Evolutionary conservation across 2,329 filamentous ascomycete species (phyloP).

Genomic region (Grosmannia serpens): DNA sequence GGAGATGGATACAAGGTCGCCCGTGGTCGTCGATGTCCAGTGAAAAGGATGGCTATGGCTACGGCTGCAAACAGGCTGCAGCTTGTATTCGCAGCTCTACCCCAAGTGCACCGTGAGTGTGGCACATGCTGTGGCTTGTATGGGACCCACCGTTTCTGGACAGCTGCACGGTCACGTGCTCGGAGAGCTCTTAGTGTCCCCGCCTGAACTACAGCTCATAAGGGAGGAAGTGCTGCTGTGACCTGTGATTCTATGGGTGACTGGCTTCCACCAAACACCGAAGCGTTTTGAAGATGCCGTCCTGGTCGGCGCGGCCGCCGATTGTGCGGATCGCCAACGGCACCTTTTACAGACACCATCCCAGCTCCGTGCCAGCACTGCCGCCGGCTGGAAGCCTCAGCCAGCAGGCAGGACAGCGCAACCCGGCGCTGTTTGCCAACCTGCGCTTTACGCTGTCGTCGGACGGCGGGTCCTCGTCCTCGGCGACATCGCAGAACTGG

Average conservation of each 20-base stretch:
- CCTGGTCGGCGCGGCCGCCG: conserved; percentile 31
- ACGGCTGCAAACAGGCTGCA: conserved; percentile 8
- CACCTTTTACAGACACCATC: conserved; percentile 73
- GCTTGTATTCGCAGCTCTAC: conserved; percentile 11
- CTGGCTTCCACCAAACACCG: too few relatives aligned
- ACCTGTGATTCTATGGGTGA: too few relatives aligned
- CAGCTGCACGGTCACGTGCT: neutral
- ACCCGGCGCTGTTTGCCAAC: conserved; percentile 62
- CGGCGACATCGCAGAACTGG: conserved; percentile 50
- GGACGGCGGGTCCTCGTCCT: conserved; percentile 24
- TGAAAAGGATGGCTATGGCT: neutral
- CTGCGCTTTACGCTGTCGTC: conserved; percentile 59
- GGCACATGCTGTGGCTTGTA: neutral
- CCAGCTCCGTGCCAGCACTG: conserved; percentile 22
- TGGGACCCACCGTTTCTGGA: neutral
- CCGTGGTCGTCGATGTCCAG: neutral
- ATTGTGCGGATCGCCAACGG: conserved; percentile 64
- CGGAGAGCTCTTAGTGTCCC: neutral
- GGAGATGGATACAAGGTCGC: neutral
- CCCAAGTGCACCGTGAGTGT: neutral
- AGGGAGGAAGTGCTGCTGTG: too few relatives aligned
- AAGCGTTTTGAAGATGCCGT: conserved; percentile 19
- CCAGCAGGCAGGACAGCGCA: conserved; percentile 28
- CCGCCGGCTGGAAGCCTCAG: conserved; percentile 16
- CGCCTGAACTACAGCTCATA: too few relatives aligned